Evolutionary conservation across 306 rosid species (phyloP), one percentile per base, ranked within the genome.

Genomic region (Trifolium subterraneum): DNA sequence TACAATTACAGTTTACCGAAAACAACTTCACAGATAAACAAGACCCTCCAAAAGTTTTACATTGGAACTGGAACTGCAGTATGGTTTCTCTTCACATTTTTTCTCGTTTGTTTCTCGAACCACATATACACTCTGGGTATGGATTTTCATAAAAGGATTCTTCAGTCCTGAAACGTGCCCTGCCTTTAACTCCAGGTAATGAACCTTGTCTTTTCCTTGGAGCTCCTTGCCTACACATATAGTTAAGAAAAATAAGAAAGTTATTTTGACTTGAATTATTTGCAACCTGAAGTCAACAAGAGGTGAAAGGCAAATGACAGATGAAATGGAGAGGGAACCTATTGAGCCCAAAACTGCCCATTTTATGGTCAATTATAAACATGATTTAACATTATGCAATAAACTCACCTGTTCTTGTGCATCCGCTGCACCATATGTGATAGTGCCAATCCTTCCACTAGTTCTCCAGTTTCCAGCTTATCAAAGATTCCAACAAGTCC

Each of bases 71-170:
- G 56, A 61, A 80, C 78, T 13, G 68, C 80, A 69, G 59, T 59
- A 13, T 33, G 73, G 73, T 63, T 44, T 60, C 44, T 59, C 72
- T 18, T 83, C 78, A 75, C 10, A 83, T 80, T 62, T 77, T 70
- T 59, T 72, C 77, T 47, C 22, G 74, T 70, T 84, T 64, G 76
- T 35, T 75, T 81, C 59, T 83, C 0, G 93, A 79, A 65, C 81
- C 82, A 82, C 98, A 93, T 80, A 93, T 89, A 84, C 98, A 93
- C 84, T 93, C 98, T 0, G 98, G 98, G 81, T 83, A 93, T 19
- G 98, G 93, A 79, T 93, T 89, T 81, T 87, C 97, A 66, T 90
- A 93, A 31, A 93, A 93, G 14, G 93, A 84, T 76, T 93, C 98
- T 75, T 93, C 98, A 8, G 89, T 90, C 84, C 89, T 90, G 35